Evolutionary conservation across 108 stramenopile genomes (phyloP).

Genomic region (Nitzschia palea): DNA sequence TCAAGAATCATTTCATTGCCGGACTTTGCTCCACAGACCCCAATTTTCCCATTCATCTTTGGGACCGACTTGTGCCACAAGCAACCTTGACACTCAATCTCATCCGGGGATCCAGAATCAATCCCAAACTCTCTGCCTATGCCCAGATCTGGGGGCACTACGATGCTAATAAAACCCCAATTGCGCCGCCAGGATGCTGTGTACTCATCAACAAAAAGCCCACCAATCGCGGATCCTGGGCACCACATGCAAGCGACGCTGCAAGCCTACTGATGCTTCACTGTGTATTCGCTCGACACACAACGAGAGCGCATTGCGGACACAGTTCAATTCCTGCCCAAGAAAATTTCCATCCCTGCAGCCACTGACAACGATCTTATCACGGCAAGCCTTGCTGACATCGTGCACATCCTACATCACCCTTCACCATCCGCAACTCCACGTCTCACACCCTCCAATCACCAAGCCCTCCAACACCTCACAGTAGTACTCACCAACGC

Average conservation of each 20-base stretch:
- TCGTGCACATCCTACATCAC: constrained; percentile 2
- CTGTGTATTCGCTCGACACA: constrained; percentile 13
- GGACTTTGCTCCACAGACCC: constrained; percentile 21
- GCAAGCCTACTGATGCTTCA: constrained; percentile 26
- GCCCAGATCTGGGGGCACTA: constrained; percentile 23
- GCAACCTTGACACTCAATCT: constrained; percentile 43
- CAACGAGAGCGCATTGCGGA: constrained; percentile 22
- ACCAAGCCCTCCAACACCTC: neutral
- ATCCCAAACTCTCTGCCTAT: constrained; percentile 45
- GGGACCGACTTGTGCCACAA: constrained; percentile 44
- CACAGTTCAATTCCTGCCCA: constrained; percentile 38
- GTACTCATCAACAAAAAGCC: constrained; percentile 14
- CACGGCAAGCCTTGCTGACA: neutral
- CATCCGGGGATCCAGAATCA: constrained; percentile 29
- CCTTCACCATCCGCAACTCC: constrained; percentile 3
- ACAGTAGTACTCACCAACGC: no score
- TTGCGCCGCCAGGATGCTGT: constrained; percentile 45
- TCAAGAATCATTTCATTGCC: constrained; percentile 52
- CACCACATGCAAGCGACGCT: constrained; percentile 39
- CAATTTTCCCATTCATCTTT: constrained; percentile 41
- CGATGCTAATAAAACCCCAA: constrained; percentile 45
- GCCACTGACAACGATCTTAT: constrained; percentile 11
- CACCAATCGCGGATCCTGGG: constrained; percentile 25
- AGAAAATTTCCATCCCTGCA: neutral
- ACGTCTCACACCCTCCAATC: neutral